phyloP scores from a whole-genome alignment of 2,329 filamentous ascomycete species.

The Penicillium freii region DNA sequence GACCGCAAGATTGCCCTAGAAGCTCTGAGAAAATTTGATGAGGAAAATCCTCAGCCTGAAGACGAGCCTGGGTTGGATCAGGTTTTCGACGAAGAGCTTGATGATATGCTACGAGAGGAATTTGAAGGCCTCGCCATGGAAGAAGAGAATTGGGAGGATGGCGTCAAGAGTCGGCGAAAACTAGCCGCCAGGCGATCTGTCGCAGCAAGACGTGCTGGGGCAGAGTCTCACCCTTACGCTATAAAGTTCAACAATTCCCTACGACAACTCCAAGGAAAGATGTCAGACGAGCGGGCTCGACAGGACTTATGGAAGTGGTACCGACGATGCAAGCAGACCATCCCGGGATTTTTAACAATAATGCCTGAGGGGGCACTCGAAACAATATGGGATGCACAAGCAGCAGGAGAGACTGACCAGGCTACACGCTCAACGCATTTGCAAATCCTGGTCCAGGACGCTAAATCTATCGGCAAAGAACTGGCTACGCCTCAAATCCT shows the following conservation, averaged over 20 bases:
- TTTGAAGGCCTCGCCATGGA: slow-evolving; percentile 39
- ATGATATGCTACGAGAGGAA: slow-evolving; percentile 40
- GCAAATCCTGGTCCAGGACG: slow-evolving; percentile 63
- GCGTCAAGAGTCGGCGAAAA: slow-evolving; percentile 19
- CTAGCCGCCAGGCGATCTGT: slow-evolving; percentile 24
- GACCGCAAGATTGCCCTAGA: slow-evolving; percentile 44
- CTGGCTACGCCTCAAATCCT: slow-evolving; percentile 61
- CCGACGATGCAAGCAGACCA: slow-evolving; percentile 48
- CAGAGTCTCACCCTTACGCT: slow-evolving; percentile 40
- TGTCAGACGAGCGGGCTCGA: slow-evolving; percentile 28
- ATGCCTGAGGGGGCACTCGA: slow-evolving; percentile 63
- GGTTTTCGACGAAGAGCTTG: slow-evolving; percentile 44
- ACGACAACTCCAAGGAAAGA: slow-evolving; percentile 29
- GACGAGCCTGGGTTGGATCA: slow-evolving; percentile 33
- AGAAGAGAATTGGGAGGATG: slow-evolving; percentile 38
- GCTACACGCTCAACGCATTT: slow-evolving; percentile 59
- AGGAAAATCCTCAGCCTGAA: slow-evolving; percentile 32
- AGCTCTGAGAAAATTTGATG: slow-evolving; percentile 44
- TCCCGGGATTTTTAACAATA: slow-evolving; percentile 50
- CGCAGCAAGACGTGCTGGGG: slow-evolving; percentile 35
- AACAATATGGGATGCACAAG: slow-evolving; percentile 63
- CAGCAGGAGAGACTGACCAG: slow-evolving; percentile 44
- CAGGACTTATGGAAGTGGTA: slow-evolving; percentile 52
- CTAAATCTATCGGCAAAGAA: slow-evolving; percentile 57
- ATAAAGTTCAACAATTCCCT: slow-evolving; percentile 43